Conservation (phyloP, 1,139 yeast species). For the Kurtzmaniella quercitrusa region DNA sequence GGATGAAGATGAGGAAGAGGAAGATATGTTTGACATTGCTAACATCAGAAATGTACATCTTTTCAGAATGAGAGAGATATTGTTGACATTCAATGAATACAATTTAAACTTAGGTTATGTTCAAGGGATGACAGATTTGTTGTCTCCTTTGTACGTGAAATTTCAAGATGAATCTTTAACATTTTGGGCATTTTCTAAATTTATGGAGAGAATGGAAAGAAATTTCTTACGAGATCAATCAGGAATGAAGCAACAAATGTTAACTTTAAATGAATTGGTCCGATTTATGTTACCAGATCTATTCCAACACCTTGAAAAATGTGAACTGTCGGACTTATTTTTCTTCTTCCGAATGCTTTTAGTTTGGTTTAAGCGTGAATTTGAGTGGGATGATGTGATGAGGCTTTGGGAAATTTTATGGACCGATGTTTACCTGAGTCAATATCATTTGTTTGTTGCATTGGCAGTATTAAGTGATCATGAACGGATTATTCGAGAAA, state of each 20-base stretch:
- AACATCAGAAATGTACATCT: conserved; percentile 66
- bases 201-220: conserved; percentile 95
- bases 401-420: conserved; percentile 87
- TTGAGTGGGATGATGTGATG: conserved; percentile 73
- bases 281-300: conserved; percentile 86
- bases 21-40: conserved; percentile 47
- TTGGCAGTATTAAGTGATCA: conserved; percentile 84
- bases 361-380: conserved; percentile 94
- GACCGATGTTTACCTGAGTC: conserved; percentile 83
- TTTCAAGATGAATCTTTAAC: conserved; percentile 75
- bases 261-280: conserved; percentile 73
- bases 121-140: conserved; percentile 94
- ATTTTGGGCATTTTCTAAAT: conserved; percentile 84
- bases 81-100: conserved; percentile 81
- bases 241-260: conserved; percentile 89
- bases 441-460: conserved; percentile 83
- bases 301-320: conserved; percentile 75
- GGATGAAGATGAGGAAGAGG: conserved; percentile 44
- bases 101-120: conserved; percentile 87
- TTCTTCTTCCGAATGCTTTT: conserved; percentile 92
- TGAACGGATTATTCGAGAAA: conserved; percentile 71
- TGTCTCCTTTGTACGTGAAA: conserved; percentile 80
- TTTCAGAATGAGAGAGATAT: conserved; percentile 66
- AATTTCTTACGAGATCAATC: conserved; percentile 87
- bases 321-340: conserved; percentile 86